Conservation (phyloP, 495 filamentous ascomycete genomes). For the Talaromyces stipitatus region DNA sequence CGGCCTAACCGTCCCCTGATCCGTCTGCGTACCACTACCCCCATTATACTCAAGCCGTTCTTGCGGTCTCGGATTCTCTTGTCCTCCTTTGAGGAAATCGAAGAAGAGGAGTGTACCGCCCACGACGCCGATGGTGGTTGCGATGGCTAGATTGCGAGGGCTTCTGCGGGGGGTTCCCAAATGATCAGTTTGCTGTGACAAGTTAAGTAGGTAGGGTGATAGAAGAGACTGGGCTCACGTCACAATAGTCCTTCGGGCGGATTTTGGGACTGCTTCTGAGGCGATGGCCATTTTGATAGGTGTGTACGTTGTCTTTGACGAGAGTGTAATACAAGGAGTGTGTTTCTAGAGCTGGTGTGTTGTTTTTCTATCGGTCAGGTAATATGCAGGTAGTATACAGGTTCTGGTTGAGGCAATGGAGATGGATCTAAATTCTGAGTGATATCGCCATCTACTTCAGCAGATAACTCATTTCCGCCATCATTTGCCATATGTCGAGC, state of each 20-base stretch:
- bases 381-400: not conserved
- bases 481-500: not conserved
- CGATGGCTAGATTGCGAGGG: conserved; percentile 11
- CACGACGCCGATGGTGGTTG: conserved; percentile 14
- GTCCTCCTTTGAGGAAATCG: not conserved
- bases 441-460: not conserved
- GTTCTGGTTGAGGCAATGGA: not conserved
- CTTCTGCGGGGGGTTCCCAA: conserved; percentile 1
- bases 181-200: not conserved
- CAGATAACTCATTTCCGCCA: not conserved
- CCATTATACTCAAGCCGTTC: not conserved
- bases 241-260: not conserved
- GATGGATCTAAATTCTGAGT: not conserved
- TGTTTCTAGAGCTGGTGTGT: not conserved
- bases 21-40: not conserved
- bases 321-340: no score
- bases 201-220: not conserved
- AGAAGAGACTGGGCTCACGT: not conserved
- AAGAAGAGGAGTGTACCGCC: conserved; percentile 13
- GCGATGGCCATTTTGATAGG: not conserved
- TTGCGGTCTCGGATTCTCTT: not conserved
- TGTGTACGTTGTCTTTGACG: not conserved
- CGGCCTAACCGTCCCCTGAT: conserved; percentile 3
- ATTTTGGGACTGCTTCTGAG: not conserved
- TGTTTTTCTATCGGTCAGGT: not conserved